Evolutionary conservation across 345 rosid genomes (phyloP).

Genomic region (Gossypium herbaceum): DNA sequence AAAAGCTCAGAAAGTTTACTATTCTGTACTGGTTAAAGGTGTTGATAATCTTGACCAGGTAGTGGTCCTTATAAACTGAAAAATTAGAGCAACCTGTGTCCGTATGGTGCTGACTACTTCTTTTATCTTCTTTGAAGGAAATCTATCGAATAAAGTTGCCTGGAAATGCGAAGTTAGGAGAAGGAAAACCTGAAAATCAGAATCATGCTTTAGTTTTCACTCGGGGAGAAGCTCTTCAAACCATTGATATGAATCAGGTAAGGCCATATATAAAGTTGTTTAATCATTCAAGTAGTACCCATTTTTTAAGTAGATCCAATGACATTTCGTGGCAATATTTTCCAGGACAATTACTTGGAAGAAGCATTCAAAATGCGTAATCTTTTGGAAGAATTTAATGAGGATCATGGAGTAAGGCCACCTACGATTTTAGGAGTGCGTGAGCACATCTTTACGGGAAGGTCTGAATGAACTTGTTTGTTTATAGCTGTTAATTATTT

Average conservation of each 20-base stretch:
- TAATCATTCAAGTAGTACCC: not conserved
- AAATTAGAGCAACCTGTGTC: conserved; percentile 6
- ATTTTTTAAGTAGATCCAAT: not conserved
- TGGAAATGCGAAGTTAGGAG: conserved; percentile 83
- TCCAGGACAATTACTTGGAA: conserved; percentile 93
- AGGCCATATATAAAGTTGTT: conserved; percentile 7
- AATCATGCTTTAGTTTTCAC: conserved; percentile 89
- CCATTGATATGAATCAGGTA: conserved; percentile 99
- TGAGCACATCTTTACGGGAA: conserved; percentile 96
- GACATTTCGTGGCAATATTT: conserved; percentile 15
- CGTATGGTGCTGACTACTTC: conserved; percentile 23
- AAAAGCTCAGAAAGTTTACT: conserved; percentile 72
- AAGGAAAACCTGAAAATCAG: conserved; percentile 98
- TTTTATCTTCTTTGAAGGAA: conserved; percentile 50
- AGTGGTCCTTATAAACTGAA: conserved; percentile 16
- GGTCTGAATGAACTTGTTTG: conserved; percentile 35
- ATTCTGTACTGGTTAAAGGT: conserved; percentile 88
- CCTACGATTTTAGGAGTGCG: conserved; percentile 94
- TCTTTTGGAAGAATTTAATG: conserved; percentile 90
- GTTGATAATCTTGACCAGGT: conserved; percentile 94
- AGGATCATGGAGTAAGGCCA: conserved; percentile 90
- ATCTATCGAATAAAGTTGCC: conserved; percentile 91
- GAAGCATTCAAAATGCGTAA: conserved; percentile 97
- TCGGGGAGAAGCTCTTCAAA: conserved; percentile 95
- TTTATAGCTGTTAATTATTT: not conserved